Percentiles rank a stretch among this genome's conserved stretches.
phyloP scores from a whole-genome alignment of 1,284 basidiomycete species.

The Fomitopsis pinicola region DNA sequence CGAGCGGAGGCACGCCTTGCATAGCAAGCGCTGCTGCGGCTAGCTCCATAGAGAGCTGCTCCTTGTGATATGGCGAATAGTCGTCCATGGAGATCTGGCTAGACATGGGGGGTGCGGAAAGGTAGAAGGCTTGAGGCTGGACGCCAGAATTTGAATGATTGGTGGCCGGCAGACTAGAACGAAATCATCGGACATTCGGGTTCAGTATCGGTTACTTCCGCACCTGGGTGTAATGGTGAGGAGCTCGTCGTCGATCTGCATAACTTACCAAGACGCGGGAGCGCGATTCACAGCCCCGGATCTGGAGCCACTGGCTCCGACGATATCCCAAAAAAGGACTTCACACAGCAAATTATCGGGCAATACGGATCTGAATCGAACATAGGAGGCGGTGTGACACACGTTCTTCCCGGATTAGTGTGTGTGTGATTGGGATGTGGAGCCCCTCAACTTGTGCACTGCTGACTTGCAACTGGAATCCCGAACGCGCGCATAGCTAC shows the following conservation, averaged over 20 bases:
- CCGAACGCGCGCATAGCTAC: too few relatives aligned
- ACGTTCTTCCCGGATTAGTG: not conserved
- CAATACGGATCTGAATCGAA: not conserved
- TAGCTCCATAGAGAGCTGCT: slow-evolving; percentile 3
- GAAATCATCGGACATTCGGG: not conserved
- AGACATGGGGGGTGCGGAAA: not conserved
- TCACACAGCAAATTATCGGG: not conserved
- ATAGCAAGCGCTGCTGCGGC: slow-evolving; percentile 1
- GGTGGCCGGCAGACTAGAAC: not conserved
- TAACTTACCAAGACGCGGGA: not conserved
- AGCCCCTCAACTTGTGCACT: too few relatives aligned
- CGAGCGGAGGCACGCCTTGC: not conserved
- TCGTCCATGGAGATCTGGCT: not conserved
- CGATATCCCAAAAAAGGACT: not conserved
- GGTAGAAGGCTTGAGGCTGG: not conserved
- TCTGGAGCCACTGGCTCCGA: not conserved
- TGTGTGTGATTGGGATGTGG: too few relatives aligned
- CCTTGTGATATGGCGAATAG: not conserved
- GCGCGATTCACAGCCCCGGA: not conserved
- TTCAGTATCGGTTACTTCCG: not conserved
- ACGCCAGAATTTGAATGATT: not conserved
- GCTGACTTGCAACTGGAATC: too few relatives aligned
- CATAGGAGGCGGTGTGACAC: not conserved
- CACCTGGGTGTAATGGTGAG: not conserved
- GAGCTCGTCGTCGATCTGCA: not conserved